Evolutionary conservation across 2,329 filamentous ascomycete species (phyloP), one percentile per base, ranked within the genome.

Genomic region (Cladosporium austrohemisphaericum): DNA sequence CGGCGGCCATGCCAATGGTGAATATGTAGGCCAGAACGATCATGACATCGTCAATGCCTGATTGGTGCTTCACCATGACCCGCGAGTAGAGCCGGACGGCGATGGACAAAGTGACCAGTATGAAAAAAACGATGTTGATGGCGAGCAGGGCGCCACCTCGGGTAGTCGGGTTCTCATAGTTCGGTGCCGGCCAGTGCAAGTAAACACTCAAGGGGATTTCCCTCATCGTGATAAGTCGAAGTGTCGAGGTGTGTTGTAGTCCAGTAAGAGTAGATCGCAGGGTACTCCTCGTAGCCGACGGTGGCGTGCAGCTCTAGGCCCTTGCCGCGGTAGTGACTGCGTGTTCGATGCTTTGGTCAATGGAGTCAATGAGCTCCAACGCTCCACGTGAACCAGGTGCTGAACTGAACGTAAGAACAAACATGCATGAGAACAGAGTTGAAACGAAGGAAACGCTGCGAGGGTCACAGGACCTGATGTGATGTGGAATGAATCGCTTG

Each of bases 41-140:
- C 51, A 70, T 66, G 10, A 62, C 47, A 53, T 74, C 72, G 49
- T 74, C 72, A 20, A 64, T 58, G 4, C 71, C 71, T 38, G 72
- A 68, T 68, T 69, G 70, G 37, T 65, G 61, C 52, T 72, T 73
- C 22, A 73, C 60, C 5, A 59, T 54, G 5, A 70, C 47, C 3
- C 71, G 64, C 9, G 68, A 69, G 52, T 72, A 74, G 25, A 72
- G 52, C 13, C 72, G 60, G 13, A 70, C 55, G 4, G 49, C 51
- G 1, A 74, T 68, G 2, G 65, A 59, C 8, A 69, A 41, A 7
- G 65, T 50, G n/a, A 68, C 66, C 13, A 74, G 52, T 6, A 58
- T 43, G 25, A 71, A 64, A 52, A 72, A 67, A 19, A 71, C 54
- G 26, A 63, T 54, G 55, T 73, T 69, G 36, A 71, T 55, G 4